Evolutionary conservation across 2,329 filamentous ascomycete genomes (phyloP).

Genomic region (Microascus cirrosus): DNA sequence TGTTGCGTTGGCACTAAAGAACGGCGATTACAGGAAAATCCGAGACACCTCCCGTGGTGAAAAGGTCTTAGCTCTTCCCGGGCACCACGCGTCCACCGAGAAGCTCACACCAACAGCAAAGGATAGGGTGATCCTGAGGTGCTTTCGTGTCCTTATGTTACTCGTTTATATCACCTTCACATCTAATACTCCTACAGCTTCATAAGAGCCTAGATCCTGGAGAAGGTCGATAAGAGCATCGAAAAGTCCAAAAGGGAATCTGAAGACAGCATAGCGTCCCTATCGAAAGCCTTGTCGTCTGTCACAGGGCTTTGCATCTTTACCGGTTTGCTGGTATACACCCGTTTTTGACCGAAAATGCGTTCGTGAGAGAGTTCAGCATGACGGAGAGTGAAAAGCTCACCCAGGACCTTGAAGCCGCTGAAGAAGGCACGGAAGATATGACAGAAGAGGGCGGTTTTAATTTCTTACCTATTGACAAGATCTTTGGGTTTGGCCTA

Average conservation of each 20-base stretch:
- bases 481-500: background rate
- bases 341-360: background rate
- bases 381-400: background rate
- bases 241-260: background rate
- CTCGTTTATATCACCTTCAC: background rate
- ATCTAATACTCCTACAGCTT: background rate
- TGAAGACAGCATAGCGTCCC: background rate
- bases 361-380: background rate
- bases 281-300: background rate
- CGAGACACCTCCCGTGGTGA: background rate
- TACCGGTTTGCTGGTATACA: background rate
- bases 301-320: background rate
- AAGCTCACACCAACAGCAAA: background rate
- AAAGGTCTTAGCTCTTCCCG: background rate
- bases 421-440: background rate
- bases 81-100: background rate
- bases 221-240: background rate
- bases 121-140: background rate
- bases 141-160: background rate
- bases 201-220: background rate
- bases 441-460: too few species aligned
- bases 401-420: background rate
- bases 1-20: background rate
- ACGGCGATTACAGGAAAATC: background rate
- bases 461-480: background rate